Conservation (phyloP, 495 filamentous ascomycete genomes). For the Talaromyces ruber region DNA sequence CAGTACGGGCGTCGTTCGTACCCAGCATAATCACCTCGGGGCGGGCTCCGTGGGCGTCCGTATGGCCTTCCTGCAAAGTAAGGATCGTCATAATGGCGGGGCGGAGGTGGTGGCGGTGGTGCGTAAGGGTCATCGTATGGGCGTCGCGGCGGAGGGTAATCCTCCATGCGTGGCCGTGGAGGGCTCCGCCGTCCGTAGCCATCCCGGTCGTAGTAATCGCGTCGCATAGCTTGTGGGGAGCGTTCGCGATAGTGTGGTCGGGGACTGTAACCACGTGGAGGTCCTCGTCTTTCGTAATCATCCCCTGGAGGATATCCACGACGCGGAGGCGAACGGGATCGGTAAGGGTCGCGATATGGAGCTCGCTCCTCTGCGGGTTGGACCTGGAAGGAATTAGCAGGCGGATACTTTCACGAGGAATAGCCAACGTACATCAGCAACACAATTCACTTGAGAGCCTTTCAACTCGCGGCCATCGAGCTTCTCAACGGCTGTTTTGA, state of each 20-base stretch:
- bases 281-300: slow-evolving; percentile 70
- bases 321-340: slow-evolving; percentile 69
- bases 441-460: slow-evolving; percentile 70
- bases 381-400: slow-evolving; percentile 39
- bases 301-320: slow-evolving; percentile 60
- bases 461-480: slow-evolving; percentile 90
- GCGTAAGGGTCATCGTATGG: slow-evolving; percentile 47
- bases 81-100: slow-evolving; percentile 37
- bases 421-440: slow-evolving; percentile 47
- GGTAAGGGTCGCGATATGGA: slow-evolving; percentile 56
- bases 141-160: slow-evolving; percentile 54
- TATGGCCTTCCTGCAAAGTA: slow-evolving; percentile 35
- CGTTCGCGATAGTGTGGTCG: slow-evolving; percentile 82
- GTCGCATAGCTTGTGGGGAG: slow-evolving; percentile 60
- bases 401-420: not conserved
- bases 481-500: slow-evolving; percentile 86
- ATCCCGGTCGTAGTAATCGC: slow-evolving; percentile 76
- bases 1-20: slow-evolving; percentile 42
- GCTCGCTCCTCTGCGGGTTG: slow-evolving; percentile 56
- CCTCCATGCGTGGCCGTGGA: slow-evolving; percentile 67
- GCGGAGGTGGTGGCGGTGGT: slow-evolving; percentile 26
- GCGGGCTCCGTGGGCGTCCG: slow-evolving; percentile 35
- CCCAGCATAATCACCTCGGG: slow-evolving; percentile 30
- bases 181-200: slow-evolving; percentile 61
- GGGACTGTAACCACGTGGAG: slow-evolving; percentile 75